Percentiles rank a stretch among this genome's conserved stretches.
phyloP scores from a whole-genome alignment of 768 basidiomycete genomes.

The Cubamyces sp. region DNA sequence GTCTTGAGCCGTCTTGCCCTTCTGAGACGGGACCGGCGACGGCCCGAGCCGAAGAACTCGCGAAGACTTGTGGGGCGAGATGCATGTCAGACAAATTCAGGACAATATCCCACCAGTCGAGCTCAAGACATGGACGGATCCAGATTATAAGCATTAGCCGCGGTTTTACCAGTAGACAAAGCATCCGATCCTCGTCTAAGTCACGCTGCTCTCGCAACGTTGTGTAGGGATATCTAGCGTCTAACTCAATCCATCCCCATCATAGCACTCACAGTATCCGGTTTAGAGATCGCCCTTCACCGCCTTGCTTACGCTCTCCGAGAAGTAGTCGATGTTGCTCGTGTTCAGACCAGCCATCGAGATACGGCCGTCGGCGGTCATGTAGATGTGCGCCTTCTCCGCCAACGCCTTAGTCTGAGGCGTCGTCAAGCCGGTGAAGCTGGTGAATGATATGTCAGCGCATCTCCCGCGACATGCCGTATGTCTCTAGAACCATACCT shows the following conservation, averaged over 20 bases:
- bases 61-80: constrained; percentile 1
- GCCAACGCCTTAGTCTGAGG: constrained; percentile 82
- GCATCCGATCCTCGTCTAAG: constrained; percentile 10
- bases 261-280: not conserved
- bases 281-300: constrained; percentile 72
- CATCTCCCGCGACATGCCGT: not conserved
- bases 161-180: constrained; percentile 16
- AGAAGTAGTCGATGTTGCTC: constrained; percentile 88
- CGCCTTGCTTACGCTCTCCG: constrained; percentile 80
- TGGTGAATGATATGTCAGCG: constrained; percentile 11
- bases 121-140: not conserved
- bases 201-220: constrained; percentile 1
- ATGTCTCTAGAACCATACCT: constrained; percentile 55
- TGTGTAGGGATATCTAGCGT: constrained; percentile 10
- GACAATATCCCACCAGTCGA: not conserved
- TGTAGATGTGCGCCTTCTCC: constrained; percentile 88
- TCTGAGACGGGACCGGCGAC: not conserved
- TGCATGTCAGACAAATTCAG: constrained; percentile 13
- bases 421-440: constrained; percentile 85
- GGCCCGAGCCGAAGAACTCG: not conserved
- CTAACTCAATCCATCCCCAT: not conserved
- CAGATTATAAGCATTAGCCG: constrained; percentile 14
- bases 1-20: not conserved
- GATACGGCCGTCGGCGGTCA: constrained; percentile 93
- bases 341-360: constrained; percentile 92